Conservation (phyloP, 306 rosid species). For the Quercus engelmannii region DNA sequence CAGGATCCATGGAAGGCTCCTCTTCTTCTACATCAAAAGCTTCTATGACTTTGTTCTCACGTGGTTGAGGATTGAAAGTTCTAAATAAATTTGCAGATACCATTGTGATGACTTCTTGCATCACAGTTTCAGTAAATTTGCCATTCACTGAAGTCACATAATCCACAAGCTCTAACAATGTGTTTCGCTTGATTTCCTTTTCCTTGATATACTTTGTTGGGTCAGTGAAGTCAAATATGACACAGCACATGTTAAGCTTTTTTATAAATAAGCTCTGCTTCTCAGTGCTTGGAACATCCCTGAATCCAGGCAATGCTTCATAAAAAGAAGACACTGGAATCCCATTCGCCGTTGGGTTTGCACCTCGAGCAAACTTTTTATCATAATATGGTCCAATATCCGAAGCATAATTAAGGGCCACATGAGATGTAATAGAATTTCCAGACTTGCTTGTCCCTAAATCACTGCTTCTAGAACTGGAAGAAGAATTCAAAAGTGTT, state of each 20-base stretch:
- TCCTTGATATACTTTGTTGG: conserved; percentile 49
- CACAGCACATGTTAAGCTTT: conserved; percentile 49
- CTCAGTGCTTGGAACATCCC: conserved; percentile 61
- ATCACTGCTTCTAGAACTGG: conserved; percentile 42
- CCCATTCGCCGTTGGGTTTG: conserved; percentile 31
- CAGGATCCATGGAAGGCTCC: conserved; percentile 54
- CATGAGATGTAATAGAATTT: conserved; percentile 7
- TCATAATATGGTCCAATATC: conserved; percentile 21
- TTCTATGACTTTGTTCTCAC: conserved; percentile 47
- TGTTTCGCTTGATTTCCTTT: conserved; percentile 58
- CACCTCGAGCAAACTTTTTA: conserved; percentile 26
- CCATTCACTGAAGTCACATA: conserved; percentile 50
- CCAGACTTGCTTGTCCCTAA: conserved; percentile 26
- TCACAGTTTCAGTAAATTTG: conserved; percentile 45
- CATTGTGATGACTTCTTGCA: conserved; percentile 52
- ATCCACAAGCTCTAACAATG: conserved; percentile 69
- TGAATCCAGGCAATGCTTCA: conserved; percentile 53
- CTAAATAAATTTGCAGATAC: conserved; percentile 55
- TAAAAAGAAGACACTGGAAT: conserved; percentile 22
- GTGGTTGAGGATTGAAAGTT: conserved; percentile 43
- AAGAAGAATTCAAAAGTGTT: conserved; percentile 24
- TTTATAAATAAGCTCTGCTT: conserved; percentile 51
- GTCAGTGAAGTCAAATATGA: conserved; percentile 58
- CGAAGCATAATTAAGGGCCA: conserved; percentile 25
- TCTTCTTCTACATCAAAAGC: conserved; percentile 58